Evolutionary conservation across 371 early-diverging fungal species (phyloP).

Genomic region (Apophysomyces ossiformis): DNA sequence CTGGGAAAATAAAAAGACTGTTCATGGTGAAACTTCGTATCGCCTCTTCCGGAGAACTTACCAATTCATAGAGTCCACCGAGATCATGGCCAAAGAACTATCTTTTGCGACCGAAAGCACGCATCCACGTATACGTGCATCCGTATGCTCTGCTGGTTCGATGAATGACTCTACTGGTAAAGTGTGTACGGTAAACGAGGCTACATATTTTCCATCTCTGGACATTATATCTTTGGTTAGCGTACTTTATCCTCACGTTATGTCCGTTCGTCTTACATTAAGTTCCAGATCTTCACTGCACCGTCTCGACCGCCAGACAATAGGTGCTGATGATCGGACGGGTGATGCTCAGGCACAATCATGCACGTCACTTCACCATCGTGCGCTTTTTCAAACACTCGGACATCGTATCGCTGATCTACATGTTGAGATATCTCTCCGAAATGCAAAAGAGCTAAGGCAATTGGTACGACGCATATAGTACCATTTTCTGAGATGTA

Average conservation of each 20-base stretch:
- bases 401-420: conserved; percentile 21
- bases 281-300: conserved; percentile 76
- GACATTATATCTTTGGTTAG: background rate
- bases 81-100: conserved; percentile 71
- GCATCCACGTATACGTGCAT: conserved; percentile 58
- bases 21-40: background rate
- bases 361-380: conserved; percentile 61
- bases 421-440: conserved; percentile 31
- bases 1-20: conserved; percentile 66
- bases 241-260: background rate
- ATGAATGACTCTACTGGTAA: conserved; percentile 62
- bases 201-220: conserved; percentile 66
- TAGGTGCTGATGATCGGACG: conserved; percentile 54
- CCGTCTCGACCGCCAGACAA: conserved; percentile 74
- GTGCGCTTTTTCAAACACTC: conserved; percentile 53
- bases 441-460: conserved; percentile 47
- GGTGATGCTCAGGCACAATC: conserved; percentile 55
- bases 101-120: conserved; percentile 73
- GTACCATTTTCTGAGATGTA: conserved; percentile 53
- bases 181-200: conserved; percentile 70
- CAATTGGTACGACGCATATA: conserved; percentile 53
- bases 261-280: conserved; percentile 53
- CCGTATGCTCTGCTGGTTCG: conserved; percentile 66
- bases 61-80: conserved; percentile 79
- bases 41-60: conserved; percentile 22